Percentiles rank a stretch among this genome's conserved stretches.
Evolutionary conservation across 441 rosid species (phyloP).

Genomic region (Mallotus repandus): DNA sequence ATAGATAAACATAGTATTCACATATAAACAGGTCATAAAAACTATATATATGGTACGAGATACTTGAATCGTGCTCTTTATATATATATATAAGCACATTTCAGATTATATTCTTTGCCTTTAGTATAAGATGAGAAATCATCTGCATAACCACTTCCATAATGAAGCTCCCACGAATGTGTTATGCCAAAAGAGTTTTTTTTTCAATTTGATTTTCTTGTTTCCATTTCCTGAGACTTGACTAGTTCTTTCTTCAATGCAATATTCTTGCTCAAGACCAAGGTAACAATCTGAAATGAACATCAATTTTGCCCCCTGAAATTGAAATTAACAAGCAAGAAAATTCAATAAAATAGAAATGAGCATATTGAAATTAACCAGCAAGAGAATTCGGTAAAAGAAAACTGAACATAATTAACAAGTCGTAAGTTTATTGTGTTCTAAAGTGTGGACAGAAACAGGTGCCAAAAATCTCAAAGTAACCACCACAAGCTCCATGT

Average conservation of each 20-base stretch:
- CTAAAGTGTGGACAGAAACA: background rate
- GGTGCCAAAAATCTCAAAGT: background rate
- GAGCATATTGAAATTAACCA: too few species aligned
- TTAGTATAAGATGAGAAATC: background rate
- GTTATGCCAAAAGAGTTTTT: background rate
- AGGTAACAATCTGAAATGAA: constrained; percentile 91
- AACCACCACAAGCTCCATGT: background rate
- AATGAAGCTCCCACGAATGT: background rate
- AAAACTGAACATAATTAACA: too few species aligned
- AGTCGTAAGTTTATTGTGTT: background rate
- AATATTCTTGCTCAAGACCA: constrained; percentile 81
- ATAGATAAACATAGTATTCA: too few species aligned
- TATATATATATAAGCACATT: too few species aligned
- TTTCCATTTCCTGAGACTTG: constrained; percentile 27
- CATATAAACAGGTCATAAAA: too few species aligned
- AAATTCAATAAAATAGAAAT: too few species aligned
- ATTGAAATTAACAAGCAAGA: background rate
- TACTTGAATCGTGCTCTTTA: too few species aligned
- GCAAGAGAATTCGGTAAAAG: constrained; percentile 2
- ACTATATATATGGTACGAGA: too few species aligned
- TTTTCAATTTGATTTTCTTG: background rate
- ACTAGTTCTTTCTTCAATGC: constrained; percentile 55
- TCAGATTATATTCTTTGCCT: too few species aligned
- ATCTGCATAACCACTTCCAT: background rate
- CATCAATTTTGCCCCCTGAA: constrained; percentile 74